Evolutionary conservation across 2,329 filamentous ascomycete species (phyloP), one percentile per base, ranked within the genome.

Genomic region (Drechmeria coniospora): DNA sequence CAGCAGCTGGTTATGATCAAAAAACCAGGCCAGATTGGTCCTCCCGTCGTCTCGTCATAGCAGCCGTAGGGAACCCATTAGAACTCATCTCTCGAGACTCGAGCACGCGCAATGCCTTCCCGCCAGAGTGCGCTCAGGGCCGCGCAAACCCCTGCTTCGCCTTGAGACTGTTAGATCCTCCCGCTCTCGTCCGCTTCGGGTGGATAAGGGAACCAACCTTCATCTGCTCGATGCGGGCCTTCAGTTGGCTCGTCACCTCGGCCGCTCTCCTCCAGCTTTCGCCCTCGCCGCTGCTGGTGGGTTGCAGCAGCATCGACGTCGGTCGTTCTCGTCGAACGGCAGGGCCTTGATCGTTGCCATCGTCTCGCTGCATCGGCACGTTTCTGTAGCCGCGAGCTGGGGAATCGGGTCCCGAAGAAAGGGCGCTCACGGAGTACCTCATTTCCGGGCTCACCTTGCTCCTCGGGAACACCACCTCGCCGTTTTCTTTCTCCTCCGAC

Each of bases 191-290:
- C 7, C 8, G 9, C 11, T n/a, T n/a, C n/a, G n/a, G n/a, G n/a
- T n/a, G n/a, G 21, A 11, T n/a, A 2, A 20, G 8, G 23, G 3
- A 11, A 44, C 57, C 39, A 44, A 70, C 72, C 68, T 95, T 98
- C 90, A 98, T 98, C 63, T 90, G 80, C 61, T 95, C 90, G 53
- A 98, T 98, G 50, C 90, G 74, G 28, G 87, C 84, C 61, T 95
- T 98, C 45, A 98, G 55, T 51, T 94, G 90, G 54, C 86, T 94
- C 30, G 90, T 98, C 32, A 98, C 90, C 59, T 98, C 90, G 2
- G 90, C 90, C 12, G 90, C 90, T 41, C 90, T 68, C 59, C 86
- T 92, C 90, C 90, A 98, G 50, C 86, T 95, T 58, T 98, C 90
- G 3, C 46, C 51, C 3, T 49, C 51, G 17, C 49, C 50, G 14